A percentile compares a stretch with the other conserved stretches of the same genome.
Conservation (phyloP, 2,329 filamentous ascomycete genomes). For the Botryosphaeria dothidea region DNA sequence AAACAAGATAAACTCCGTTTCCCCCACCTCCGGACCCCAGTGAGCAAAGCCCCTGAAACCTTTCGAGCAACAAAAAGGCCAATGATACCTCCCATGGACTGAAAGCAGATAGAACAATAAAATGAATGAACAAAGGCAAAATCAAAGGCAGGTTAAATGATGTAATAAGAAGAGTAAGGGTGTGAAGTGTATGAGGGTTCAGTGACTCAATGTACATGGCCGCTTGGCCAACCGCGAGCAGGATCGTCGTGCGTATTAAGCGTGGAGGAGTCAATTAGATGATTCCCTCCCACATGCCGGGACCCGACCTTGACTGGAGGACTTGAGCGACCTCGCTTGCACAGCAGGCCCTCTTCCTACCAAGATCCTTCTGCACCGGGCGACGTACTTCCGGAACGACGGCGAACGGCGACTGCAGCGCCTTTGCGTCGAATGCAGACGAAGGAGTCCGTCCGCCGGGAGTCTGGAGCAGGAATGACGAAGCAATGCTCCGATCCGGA, state of each 20-base stretch:
- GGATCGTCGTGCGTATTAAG: background rate
- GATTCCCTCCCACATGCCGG: slow-evolving; percentile 69
- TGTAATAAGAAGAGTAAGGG: slow-evolving; percentile 11
- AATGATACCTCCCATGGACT: slow-evolving; percentile 12
- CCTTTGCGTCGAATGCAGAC: slow-evolving; percentile 32
- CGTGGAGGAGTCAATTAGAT: slow-evolving; percentile 35
- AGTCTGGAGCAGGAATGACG: slow-evolving; percentile 33
- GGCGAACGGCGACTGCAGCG: slow-evolving; percentile 41
- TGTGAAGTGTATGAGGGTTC: slow-evolving; percentile 14
- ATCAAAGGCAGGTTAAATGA: background rate
- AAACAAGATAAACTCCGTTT: slow-evolving; percentile 13
- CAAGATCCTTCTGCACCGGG: slow-evolving; percentile 49
- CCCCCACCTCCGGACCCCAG: slow-evolving; percentile 8
- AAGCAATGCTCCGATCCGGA: slow-evolving; percentile 37
- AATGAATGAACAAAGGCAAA: slow-evolving; percentile 6
- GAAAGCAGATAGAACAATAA: background rate
- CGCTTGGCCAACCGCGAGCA: background rate
- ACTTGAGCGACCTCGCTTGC: slow-evolving; percentile 58
- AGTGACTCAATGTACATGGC: slow-evolving; percentile 16
- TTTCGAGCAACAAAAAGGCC: slow-evolving; percentile 1
- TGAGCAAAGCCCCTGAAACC: background rate
- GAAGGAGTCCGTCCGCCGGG: slow-evolving; percentile 24
- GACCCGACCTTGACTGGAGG: slow-evolving; percentile 55
- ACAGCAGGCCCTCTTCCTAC: slow-evolving; percentile 68
- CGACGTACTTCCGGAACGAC: slow-evolving; percentile 43